These are phyloP conservation scores for Daldinia eschscholtzii DNA, from an alignment of 2,329 filamentous ascomycete genomes.

Conservation along the genomic window DNA sequence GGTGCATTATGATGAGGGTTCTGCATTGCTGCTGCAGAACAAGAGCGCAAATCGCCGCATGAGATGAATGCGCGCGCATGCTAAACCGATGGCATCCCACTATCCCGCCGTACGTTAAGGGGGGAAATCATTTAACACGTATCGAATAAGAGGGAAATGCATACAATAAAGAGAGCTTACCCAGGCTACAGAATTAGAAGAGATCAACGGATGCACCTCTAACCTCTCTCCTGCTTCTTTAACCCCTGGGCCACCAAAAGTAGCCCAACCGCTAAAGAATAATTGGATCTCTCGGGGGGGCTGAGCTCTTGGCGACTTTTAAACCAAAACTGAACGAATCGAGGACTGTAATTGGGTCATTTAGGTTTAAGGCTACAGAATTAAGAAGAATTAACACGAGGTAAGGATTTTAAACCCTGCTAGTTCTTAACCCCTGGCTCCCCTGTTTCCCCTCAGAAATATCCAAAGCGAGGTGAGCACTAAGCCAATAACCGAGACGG, in stretches of 20 bases:
- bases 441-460: background rate
- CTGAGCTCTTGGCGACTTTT: slow-evolving; percentile 21
- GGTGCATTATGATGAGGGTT: slow-evolving; percentile 32
- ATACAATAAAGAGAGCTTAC: slow-evolving; percentile 14
- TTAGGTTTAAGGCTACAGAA: slow-evolving; percentile 6
- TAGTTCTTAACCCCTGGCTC: background rate
- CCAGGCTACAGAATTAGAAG: slow-evolving; percentile 5
- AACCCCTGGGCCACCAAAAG: slow-evolving; percentile 9
- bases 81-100: slow-evolving; percentile 7
- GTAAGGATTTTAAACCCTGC: slow-evolving; percentile 30
- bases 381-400: slow-evolving; percentile 2
- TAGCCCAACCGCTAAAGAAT: background rate
- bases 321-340: slow-evolving; percentile 20
- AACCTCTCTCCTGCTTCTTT: slow-evolving; percentile 3
- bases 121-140: background rate
- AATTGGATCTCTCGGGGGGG: slow-evolving; percentile 16
- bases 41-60: slow-evolving; percentile 12
- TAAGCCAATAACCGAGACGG: background rate
- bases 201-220: background rate
- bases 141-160: background rate
- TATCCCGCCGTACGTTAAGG: background rate
- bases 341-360: background rate
- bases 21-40: slow-evolving; percentile 37
- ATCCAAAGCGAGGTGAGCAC: background rate
- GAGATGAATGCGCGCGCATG: slow-evolving; percentile 10